Percentiles rank a stretch among this genome's conserved stretches.
Conservation (phyloP, 1,284 basidiomycete species). For the Ceratobasidium sp. region DNA sequence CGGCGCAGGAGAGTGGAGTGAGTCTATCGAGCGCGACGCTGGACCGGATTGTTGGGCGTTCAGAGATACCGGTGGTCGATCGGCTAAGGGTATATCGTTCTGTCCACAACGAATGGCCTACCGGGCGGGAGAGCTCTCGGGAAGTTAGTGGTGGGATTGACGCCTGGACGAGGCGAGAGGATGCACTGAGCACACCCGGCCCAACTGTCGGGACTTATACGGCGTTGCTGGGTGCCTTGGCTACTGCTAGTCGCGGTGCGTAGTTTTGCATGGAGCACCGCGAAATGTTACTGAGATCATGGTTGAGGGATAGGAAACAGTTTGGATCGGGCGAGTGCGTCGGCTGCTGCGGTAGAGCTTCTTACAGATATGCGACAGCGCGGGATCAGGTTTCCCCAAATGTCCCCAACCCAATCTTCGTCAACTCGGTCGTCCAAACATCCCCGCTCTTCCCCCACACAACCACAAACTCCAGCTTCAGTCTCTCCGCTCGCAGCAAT, state of each 20-base stretch:
- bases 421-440: not conserved
- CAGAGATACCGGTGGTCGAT: conserved; percentile 24
- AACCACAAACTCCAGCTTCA: not conserved
- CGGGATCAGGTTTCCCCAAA: conserved; percentile 38
- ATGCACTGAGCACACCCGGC: conserved; percentile 29
- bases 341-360: conserved; percentile 35
- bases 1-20: conserved; percentile 23
- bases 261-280: not conserved
- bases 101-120: conserved; percentile 18
- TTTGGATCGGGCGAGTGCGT: conserved; percentile 11
- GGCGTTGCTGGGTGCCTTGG: conserved; percentile 23
- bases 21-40: conserved; percentile 24
- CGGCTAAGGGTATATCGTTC: conserved; percentile 15
- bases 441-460: not conserved
- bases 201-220: conserved; percentile 30
- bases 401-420: conserved; percentile 4
- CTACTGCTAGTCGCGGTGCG: conserved; percentile 5
- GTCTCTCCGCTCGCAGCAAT: conserved; percentile 48
- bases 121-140: not conserved
- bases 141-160: not conserved
- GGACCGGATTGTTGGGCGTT: conserved; percentile 14
- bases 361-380: conserved; percentile 36
- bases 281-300: too few species aligned
- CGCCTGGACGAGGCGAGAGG: conserved; percentile 34
- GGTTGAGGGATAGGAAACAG: conserved; percentile 12